Evolutionary conservation across 148 eudicot species (phyloP), one percentile per base, ranked within the genome.

Genomic region (Pharnaceum exiguum): DNA sequence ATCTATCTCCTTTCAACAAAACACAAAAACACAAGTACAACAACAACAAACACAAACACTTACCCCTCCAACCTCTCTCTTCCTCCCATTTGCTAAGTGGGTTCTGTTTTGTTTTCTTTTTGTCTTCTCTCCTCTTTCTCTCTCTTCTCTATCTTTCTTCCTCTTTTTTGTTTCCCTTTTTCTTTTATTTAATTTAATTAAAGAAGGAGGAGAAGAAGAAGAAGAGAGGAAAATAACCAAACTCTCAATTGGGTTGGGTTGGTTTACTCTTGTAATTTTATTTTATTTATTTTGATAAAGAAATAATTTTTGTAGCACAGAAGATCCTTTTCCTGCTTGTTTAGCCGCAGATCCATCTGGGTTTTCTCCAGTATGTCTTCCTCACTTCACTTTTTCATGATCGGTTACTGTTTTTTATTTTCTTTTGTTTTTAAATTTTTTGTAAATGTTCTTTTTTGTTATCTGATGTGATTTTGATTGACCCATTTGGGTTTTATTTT

Each of bases 271-370:
- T 54, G 21, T 58, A 45, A 5, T 36, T 16, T 39, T 26, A 33
- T 66, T 69, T 61, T 72, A 62, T 46, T 26, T 15, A 27, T 38
- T 36, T 24, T 54, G 28, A n/a, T n/a, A n/a, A n/a, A n/a, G n/a
- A n/a, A n/a, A n/a, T n/a, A n/a, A n/a, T n/a, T n/a, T n/a, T n/a
- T n/a, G n/a, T n/a, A n/a, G n/a, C n/a, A n/a, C n/a, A n/a, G n/a
- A n/a, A n/a, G n/a, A n/a, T 18, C 22, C 8, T 28, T 49, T 13
- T 64, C 21, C 42, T 21, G 60, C 29, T 56, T 45, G 55, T 59
- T 62, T 46, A 21, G 23, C 50, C 59, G 55, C 65, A 58, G 73
- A 73, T 73, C 77, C 62, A 63, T 68, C 55, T 59, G 56, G 60
- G 52, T 53, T 27, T 66, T 57, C 29, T 59, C 46, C 16, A 57